Base-by-base conservation (phyloP, 768 basidiomycete genomes). In the Trametes cinnabarina region DNA sequence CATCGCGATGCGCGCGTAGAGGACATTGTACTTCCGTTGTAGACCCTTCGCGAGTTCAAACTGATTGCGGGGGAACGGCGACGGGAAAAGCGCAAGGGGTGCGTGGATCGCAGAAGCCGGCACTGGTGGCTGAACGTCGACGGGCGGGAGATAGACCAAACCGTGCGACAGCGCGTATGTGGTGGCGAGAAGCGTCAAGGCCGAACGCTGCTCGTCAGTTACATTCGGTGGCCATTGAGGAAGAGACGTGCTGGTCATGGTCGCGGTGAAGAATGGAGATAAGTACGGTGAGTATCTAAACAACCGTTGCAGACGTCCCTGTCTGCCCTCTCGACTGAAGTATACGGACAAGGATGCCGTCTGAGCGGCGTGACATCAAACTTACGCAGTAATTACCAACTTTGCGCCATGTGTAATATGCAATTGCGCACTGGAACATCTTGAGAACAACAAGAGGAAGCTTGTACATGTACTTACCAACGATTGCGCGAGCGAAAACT, bases 131-230 rank as follows among this genome's bases (percentile, higher is more conserved):
- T 71, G 76, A 9, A 64, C 58, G 3, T 75, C 64, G 1, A 74
- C 71, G 3, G 80, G 74, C 10, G 90, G 91, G 19, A 94, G 85
- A 70, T 92, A 92, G n/a, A 88, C 76, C 26, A 98, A 78, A 7
- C 92, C 91, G 69, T 90, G 87, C 2, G 92, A 82, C 48, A 98
- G 79, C 3, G 95, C 90, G 66, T 90, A 94, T 0, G 89, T 89
- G 0, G 90, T 84, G 0, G 93, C 89, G 30, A 84, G 76, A 17
- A 82, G 71, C 0, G 84, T 80, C 51, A 96, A 76, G 7, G 79
- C 72, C 14, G 80, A 77, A 15, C 86, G 76, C 66, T 93, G 85
- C 8, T 68, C 71, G 7, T 82, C 72, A 1, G 84, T 74, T 22
- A 94, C 70, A 1, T 70, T 59, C 2, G 94, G 94, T 0, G 93